Conservation (phyloP, 768 basidiomycete genomes). For the Suillus subluteus region DNA sequence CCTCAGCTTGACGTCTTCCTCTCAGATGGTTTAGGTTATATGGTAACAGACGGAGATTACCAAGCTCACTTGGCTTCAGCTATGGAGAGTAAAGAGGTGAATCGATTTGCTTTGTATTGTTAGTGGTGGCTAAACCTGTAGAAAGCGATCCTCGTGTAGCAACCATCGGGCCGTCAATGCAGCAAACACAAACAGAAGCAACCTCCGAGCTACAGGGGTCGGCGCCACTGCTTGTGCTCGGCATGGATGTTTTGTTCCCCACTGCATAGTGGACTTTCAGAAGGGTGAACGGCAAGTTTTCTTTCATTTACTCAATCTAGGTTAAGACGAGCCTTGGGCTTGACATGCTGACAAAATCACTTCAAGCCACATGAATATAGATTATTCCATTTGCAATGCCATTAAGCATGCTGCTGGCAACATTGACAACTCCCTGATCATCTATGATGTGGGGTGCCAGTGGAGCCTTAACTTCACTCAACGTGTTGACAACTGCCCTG, state of each 20-base stretch:
- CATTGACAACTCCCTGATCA: conserved; percentile 14
- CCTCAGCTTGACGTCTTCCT: conserved; percentile 29
- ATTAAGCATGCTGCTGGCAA: conserved; percentile 15
- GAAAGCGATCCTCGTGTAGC: too few species aligned
- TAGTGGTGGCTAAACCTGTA: too few species aligned
- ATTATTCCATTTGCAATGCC: conserved; percentile 28
- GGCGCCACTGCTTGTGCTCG: too few species aligned
- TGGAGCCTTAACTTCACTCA: conserved; percentile 23
- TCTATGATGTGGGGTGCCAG: conserved; percentile 37
- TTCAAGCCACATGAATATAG: conserved; percentile 32
- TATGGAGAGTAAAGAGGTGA: conserved; percentile 13
- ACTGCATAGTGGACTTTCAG: conserved; percentile 34
- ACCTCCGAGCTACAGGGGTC: too few species aligned
- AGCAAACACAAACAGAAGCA: too few species aligned
- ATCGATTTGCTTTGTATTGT: neutral
- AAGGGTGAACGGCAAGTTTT: conserved; percentile 29
- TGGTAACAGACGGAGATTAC: conserved; percentile 25
- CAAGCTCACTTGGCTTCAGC: conserved; percentile 21
- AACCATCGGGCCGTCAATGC: too few species aligned
- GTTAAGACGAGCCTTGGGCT: too few species aligned
- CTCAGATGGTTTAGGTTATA: conserved; percentile 30
- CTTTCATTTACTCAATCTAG: neutral
- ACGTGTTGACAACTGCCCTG: neutral
- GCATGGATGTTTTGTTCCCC: neutral
- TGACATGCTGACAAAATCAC: neutral